Evolutionary conservation across 2,329 filamentous ascomycete species (phyloP).

Genomic region (Xylaria sp.): DNA sequence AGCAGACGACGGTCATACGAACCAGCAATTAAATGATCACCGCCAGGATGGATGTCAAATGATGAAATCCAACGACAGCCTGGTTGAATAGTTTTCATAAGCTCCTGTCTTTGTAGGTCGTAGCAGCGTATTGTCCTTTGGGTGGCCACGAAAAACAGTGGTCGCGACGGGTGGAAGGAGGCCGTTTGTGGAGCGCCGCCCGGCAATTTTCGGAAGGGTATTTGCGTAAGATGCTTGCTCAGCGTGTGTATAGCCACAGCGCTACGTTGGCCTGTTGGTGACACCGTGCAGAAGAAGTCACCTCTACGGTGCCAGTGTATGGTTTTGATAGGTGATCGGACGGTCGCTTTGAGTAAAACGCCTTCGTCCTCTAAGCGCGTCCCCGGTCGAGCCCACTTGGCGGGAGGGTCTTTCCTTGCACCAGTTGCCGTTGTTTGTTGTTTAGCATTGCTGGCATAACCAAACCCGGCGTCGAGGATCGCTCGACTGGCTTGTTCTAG

Average conservation of each 20-base stretch:
- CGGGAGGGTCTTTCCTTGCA: conserved; percentile 73
- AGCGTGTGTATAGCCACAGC: conserved; percentile 94
- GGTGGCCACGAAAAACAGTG: conserved; percentile 94
- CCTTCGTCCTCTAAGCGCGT: conserved; percentile 75
- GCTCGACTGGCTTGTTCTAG: conserved; percentile 76
- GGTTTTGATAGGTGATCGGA: conserved; percentile 81
- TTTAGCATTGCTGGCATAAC: conserved; percentile 77
- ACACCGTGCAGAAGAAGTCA: conserved; percentile 93
- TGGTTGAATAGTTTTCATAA: conserved; percentile 91
- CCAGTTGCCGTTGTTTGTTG: conserved; percentile 60
- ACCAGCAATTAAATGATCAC: conserved; percentile 92
- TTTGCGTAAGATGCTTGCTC: conserved; percentile 92
- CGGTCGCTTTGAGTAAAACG: conserved; percentile 79
- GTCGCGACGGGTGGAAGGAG: conserved; percentile 91
- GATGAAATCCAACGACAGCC: conserved; percentile 92
- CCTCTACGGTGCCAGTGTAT: conserved; percentile 93
- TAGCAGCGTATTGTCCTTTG: conserved; percentile 93
- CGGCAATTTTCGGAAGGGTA: conserved; percentile 81
- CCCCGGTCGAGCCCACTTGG: conserved; percentile 83
- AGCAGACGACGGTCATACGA: conserved; percentile 92
- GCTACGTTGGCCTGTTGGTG: conserved; percentile 75
- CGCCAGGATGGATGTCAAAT: conserved; percentile 90
- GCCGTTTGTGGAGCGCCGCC: conserved; percentile 78
- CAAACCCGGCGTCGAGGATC: conserved; percentile 86
- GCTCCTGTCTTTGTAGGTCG: conserved; percentile 87